A percentile compares a stretch with the other conserved stretches of the same genome.
Evolutionary conservation across 345 rosid species (phyloP).

Genomic region (Murraya koenigii): DNA sequence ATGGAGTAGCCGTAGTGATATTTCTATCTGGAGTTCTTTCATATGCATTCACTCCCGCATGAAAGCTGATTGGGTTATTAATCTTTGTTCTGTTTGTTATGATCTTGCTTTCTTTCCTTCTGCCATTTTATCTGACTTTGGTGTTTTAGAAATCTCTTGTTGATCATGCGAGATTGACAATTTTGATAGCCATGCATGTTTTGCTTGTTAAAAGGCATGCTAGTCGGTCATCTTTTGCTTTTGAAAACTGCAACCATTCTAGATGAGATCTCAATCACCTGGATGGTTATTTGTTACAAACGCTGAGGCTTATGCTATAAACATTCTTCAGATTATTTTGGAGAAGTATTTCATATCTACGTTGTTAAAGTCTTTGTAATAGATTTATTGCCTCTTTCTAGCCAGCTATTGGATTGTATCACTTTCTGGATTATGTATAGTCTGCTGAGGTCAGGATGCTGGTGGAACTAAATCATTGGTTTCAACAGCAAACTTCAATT

Average conservation of each 20-base stretch:
- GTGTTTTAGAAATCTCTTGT: constrained; percentile 8
- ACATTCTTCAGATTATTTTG: not conserved
- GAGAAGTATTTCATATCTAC: not conserved
- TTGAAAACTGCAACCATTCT: not conserved
- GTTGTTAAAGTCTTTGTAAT: not conserved
- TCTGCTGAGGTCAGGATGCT: not conserved
- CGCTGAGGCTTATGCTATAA: not conserved
- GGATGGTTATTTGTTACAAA: not conserved
- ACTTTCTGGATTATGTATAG: not conserved
- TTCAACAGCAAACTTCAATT: not conserved
- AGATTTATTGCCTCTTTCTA: not conserved
- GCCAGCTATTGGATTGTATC: not conserved
- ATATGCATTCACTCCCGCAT: not conserved
- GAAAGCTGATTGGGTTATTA: not conserved
- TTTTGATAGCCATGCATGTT: not conserved
- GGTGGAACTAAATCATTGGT: not conserved
- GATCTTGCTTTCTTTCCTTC: constrained; percentile 2
- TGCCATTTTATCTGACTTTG: not conserved
- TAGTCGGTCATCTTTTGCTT: not conserved
- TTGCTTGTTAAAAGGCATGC: not conserved
- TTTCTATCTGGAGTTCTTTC: constrained; percentile 1
- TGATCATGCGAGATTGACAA: not conserved
- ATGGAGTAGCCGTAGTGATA: not conserved
- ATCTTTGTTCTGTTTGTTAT: not conserved
- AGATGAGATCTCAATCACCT: not conserved